A percentile compares a stretch with the other conserved stretches of the same genome.
These are phyloP conservation scores for Pisolithus albus DNA, from an alignment of 768 basidiomycete genomes.

Conservation along the genomic window DNA sequence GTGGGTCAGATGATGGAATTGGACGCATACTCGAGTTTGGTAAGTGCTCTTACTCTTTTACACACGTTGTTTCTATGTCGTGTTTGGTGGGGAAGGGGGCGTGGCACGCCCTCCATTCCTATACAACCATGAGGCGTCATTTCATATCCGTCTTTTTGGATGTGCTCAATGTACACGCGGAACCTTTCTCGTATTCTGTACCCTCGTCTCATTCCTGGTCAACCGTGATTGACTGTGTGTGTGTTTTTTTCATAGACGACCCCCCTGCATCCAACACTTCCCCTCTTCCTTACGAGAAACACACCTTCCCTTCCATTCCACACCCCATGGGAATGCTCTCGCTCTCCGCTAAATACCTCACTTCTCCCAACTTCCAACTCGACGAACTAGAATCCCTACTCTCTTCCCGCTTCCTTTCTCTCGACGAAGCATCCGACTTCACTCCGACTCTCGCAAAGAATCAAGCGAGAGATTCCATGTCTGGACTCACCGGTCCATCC, in stretches of 20 bases:
- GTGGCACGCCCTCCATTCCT: background rate
- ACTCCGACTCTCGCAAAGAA: constrained; percentile 67
- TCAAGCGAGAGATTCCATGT: constrained; percentile 50
- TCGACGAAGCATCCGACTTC: constrained; percentile 60
- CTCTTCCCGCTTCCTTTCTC: constrained; percentile 64
- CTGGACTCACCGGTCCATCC: constrained; percentile 35
- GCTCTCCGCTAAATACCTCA: constrained; percentile 58
- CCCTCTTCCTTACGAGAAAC: constrained; percentile 44
- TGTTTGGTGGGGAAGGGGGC: background rate
- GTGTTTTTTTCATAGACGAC: constrained; percentile 27
- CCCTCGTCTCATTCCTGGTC: background rate
- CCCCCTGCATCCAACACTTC: constrained; percentile 34
- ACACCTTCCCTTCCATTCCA: constrained; percentile 59
- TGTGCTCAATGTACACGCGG: background rate
- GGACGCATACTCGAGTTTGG: constrained; percentile 31
- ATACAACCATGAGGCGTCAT: constrained; percentile 17
- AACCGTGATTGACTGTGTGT: background rate
- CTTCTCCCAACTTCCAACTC: constrained; percentile 60
- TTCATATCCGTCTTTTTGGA: constrained; percentile 24
- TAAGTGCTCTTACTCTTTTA: constrained; percentile 16
- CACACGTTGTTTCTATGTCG: constrained; percentile 11
- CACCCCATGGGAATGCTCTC: constrained; percentile 62
- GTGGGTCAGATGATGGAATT: constrained; percentile 26
- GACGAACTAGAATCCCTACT: constrained; percentile 74
- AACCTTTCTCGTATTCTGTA: background rate